phyloP scores from a whole-genome alignment of 2,329 filamentous ascomycete genomes.

The Arthrobotrys sphaeroides region DNA sequence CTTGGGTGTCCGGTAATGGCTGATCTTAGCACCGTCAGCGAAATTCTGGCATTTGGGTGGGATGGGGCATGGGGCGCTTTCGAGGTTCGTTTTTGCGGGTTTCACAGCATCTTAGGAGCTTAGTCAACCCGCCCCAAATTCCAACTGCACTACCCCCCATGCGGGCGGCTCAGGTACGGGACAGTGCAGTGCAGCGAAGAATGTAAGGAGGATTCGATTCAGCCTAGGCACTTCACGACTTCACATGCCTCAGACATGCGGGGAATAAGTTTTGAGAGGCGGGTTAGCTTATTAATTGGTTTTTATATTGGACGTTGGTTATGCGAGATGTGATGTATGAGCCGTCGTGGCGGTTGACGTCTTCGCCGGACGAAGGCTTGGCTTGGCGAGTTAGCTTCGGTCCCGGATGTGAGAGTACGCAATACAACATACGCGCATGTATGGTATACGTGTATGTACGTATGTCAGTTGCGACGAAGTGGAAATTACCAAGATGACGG shows the following conservation, averaged over 20 bases:
- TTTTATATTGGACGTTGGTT: too few relatives aligned
- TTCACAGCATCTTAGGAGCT: slow-evolving; percentile 30
- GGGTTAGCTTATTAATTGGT: slow-evolving; percentile 24
- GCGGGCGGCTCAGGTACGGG: not conserved
- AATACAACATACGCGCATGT: slow-evolving; percentile 41
- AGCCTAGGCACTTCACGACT: slow-evolving; percentile 40
- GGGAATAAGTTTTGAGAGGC: not conserved
- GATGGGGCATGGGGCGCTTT: too few relatives aligned
- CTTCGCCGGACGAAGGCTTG: slow-evolving; percentile 9
- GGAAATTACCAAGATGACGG: not conserved
- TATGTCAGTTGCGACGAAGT: slow-evolving; percentile 29
- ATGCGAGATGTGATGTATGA: not conserved
- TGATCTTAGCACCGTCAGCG: slow-evolving; percentile 3
- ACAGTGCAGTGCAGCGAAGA: not conserved
- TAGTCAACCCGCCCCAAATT: slow-evolving; percentile 23
- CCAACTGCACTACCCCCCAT: slow-evolving; percentile 11
- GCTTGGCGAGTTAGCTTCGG: slow-evolving; percentile 29
- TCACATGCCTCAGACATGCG: slow-evolving; percentile 24
- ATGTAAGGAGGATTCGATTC: slow-evolving; percentile 26
- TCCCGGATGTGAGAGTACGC: slow-evolving; percentile 39
- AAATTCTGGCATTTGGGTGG: not conserved
- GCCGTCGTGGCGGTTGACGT: slow-evolving; percentile 38
- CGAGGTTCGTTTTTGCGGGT: slow-evolving; percentile 13
- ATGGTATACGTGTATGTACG: too few relatives aligned
- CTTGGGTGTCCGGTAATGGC: not conserved